Conservation (phyloP, 164 flowering plant genomes). For the Magnolia kwangsiensis region DNA sequence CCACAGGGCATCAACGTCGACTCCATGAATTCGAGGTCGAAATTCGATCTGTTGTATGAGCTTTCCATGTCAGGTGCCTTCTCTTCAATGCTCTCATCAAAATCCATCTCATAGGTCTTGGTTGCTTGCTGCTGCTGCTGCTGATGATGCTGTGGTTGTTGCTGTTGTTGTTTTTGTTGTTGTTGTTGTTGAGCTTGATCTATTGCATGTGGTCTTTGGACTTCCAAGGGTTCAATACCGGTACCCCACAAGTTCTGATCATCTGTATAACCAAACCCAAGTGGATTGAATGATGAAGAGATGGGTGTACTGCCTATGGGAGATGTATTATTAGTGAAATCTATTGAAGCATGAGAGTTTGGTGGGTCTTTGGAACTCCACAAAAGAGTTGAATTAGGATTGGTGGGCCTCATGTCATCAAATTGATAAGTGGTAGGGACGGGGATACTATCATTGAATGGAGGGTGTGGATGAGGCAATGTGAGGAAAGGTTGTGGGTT, state of each 20-base stretch:
- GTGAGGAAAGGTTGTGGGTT: slow-evolving; percentile 15
- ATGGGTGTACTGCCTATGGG: slow-evolving; percentile 14
- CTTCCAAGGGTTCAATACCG: slow-evolving; percentile 13
- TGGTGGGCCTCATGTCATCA: slow-evolving; percentile 12
- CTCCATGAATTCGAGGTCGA: slow-evolving; percentile 40
- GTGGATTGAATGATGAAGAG: slow-evolving; percentile 21
- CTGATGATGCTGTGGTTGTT: slow-evolving; percentile 2
- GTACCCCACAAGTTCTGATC: slow-evolving; percentile 25
- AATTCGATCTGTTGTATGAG: slow-evolving; percentile 20
- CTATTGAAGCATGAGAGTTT: slow-evolving; percentile 2
- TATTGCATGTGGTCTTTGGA: neutral
- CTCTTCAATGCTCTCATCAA: slow-evolving; percentile 16
- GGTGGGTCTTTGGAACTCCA: slow-evolving; percentile 19
- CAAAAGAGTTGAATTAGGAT: slow-evolving; percentile 11
- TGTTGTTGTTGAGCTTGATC: slow-evolving; percentile 4
- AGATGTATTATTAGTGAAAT: slow-evolving; percentile 6
- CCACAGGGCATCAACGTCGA: slow-evolving; percentile 36
- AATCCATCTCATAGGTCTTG: slow-evolving; percentile 6
- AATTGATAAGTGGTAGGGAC: slow-evolving; percentile 6
- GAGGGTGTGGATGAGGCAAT: slow-evolving; percentile 9
- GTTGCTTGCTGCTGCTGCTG: slow-evolving; percentile 9
- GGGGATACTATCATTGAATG: neutral
- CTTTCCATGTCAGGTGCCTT: slow-evolving; percentile 20
- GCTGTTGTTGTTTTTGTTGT: slow-evolving; percentile 3
- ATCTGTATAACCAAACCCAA: slow-evolving; percentile 19